phyloP scores from a whole-genome alignment of 257 asterid species.

The Forsythia suspensa region DNA sequence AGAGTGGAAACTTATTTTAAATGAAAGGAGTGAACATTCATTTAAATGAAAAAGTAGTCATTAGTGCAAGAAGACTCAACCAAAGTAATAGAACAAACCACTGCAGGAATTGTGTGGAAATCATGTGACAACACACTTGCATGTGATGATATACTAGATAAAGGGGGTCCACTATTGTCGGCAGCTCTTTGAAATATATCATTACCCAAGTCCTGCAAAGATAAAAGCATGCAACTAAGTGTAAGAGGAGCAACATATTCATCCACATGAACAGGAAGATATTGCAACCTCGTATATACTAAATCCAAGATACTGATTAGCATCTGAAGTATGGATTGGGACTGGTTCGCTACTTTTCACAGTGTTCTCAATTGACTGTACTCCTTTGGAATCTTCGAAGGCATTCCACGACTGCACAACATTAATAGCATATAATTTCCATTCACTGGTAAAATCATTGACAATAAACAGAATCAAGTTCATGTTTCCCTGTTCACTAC shows the following conservation, averaged over 20 bases:
- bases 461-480: slow-evolving; percentile 9
- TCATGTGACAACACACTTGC: slow-evolving; percentile 32
- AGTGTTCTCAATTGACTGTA: slow-evolving; percentile 29
- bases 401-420: slow-evolving; percentile 71
- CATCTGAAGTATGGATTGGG: slow-evolving; percentile 34
- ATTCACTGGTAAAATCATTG: not conserved
- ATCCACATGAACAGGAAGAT: slow-evolving; percentile 19
- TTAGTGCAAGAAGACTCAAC: slow-evolving; percentile 18
- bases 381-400: slow-evolving; percentile 47
- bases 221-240: slow-evolving; percentile 25
- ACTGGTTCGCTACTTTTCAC: slow-evolving; percentile 31
- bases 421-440: slow-evolving; percentile 10
- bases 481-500: not conserved
- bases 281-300: slow-evolving; percentile 48
- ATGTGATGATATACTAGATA: slow-evolving; percentile 38
- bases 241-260: slow-evolving; percentile 22
- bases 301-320: slow-evolving; percentile 40
- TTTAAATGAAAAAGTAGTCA: slow-evolving; percentile 11
- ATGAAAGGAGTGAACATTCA: slow-evolving; percentile 4
- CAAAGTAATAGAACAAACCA: slow-evolving; percentile 36
- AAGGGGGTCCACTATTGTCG: slow-evolving; percentile 34
- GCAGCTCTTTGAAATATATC: slow-evolving; percentile 33
- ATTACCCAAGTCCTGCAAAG: slow-evolving; percentile 39
- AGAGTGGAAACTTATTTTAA: slow-evolving; percentile 17
- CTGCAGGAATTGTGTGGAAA: slow-evolving; percentile 35